phyloP scores from a whole-genome alignment of 78 protist species.

The Bodo saltans region DNA sequence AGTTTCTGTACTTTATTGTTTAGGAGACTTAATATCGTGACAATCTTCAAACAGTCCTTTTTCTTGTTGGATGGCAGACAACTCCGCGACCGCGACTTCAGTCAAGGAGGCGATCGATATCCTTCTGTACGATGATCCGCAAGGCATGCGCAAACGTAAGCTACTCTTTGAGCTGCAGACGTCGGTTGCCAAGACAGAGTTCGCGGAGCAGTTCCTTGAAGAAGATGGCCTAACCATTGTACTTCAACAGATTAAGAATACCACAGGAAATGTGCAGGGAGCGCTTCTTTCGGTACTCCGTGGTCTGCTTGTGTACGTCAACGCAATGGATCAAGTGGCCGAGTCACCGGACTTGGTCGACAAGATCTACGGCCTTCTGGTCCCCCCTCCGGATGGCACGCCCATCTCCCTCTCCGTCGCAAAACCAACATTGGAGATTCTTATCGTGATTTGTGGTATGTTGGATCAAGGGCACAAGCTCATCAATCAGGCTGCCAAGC shows the following conservation, averaged over 20 bases:
- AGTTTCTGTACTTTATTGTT: no score
- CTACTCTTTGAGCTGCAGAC: background rate
- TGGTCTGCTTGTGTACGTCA: background rate
- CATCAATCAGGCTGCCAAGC: background rate
- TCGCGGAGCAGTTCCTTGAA: slow-evolving; percentile 15
- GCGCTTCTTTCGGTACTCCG: background rate
- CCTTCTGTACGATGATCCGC: background rate
- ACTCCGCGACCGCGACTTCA: no score
- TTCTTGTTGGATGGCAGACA: no score
- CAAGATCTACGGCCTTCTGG: background rate
- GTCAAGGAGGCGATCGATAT: background rate
- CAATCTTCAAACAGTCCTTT: no score
- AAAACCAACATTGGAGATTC: background rate
- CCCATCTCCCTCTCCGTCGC: background rate
- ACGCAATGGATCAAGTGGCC: slow-evolving; percentile 20
- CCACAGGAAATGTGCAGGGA: background rate
- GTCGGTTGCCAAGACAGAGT: background rate
- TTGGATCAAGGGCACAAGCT: background rate
- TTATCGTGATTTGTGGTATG: background rate
- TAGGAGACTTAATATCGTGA: no score
- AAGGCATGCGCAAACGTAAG: background rate
- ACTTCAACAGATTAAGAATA: background rate
- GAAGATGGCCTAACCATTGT: background rate
- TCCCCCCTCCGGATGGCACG: background rate
- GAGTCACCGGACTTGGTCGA: slow-evolving; percentile 1